Evolutionary conservation across 75 land plant species (phyloP).

Genomic region (Selaginella tamariscina): DNA sequence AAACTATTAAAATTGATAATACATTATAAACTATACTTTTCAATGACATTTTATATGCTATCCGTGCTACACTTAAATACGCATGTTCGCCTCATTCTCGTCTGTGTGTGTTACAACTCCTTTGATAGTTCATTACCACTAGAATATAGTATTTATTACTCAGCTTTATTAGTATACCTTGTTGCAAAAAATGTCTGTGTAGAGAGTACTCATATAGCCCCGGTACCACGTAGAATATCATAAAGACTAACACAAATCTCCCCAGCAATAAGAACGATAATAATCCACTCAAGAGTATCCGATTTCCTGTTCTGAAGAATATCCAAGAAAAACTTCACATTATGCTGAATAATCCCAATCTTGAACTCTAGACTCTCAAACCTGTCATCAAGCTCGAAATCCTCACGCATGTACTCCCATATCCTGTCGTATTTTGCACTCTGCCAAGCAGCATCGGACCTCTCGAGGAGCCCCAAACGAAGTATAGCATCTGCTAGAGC

Average conservation of each 20-base stretch:
- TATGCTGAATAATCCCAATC: conserved; percentile 79
- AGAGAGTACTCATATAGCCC: not conserved
- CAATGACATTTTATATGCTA: too few species aligned
- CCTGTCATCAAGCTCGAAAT: conserved; percentile 30
- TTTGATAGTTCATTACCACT: too few species aligned
- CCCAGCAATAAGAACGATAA: conserved; percentile 38
- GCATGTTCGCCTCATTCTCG: too few species aligned
- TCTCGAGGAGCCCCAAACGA: conserved; percentile 9
- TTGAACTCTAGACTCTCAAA: conserved; percentile 76
- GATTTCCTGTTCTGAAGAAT: conserved; percentile 65
- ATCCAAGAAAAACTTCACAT: conserved; percentile 63
- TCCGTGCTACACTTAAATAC: too few species aligned
- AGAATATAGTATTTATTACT: too few species aligned
- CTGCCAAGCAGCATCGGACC: conserved; percentile 11
- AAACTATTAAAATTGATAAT: too few species aligned
- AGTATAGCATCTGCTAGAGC: conserved; percentile 9
- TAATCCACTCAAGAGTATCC: conserved; percentile 59
- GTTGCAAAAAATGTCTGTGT: too few species aligned
- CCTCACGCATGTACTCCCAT: conserved; percentile 6
- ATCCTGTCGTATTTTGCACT: conserved; percentile 4
- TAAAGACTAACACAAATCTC: conserved; percentile 51
- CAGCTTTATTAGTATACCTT: too few species aligned
- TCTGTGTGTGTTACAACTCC: too few species aligned
- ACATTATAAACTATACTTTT: too few species aligned
- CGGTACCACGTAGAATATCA: conserved; percentile 31